These are phyloP conservation scores for Coffea humblotiana DNA, from an alignment of 305 asterid genomes.

Conservation along the genomic window DNA sequence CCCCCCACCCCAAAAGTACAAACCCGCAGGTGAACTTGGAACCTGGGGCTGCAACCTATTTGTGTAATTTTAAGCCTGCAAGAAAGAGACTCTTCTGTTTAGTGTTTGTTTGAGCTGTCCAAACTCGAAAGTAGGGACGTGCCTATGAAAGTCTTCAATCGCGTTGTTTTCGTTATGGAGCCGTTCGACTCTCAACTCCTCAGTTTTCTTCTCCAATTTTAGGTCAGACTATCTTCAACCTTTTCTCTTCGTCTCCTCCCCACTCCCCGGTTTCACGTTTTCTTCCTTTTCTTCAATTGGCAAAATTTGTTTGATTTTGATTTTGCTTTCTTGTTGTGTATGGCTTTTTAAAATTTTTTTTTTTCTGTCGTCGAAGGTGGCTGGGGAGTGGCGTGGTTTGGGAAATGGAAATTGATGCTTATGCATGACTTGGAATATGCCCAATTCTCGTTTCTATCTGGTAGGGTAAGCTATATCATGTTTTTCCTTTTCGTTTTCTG, in stretches of 20 bases:
- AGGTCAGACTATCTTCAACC: slow-evolving; percentile 33
- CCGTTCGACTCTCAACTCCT: slow-evolving; percentile 36
- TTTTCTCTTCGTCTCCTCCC: neutral
- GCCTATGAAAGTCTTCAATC: slow-evolving; percentile 17
- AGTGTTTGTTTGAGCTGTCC: neutral
- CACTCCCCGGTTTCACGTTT: neutral
- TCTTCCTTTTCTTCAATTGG: neutral
- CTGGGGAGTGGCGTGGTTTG: neutral
- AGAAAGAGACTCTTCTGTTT: neutral
- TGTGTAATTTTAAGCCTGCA: neutral
- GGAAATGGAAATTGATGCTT: slow-evolving; percentile 10
- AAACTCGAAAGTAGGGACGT: neutral
- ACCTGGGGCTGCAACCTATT: neutral
- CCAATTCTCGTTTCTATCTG: neutral
- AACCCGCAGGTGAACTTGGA: slow-evolving; percentile 32
- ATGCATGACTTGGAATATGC: slow-evolving; percentile 19
- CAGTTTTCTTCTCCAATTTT: slow-evolving; percentile 34
- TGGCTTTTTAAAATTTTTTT: neutral
- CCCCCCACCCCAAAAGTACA: neutral
- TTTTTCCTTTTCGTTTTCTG: neutral
- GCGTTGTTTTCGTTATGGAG: slow-evolving; percentile 39
- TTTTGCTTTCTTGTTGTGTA: neutral
- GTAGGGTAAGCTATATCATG: neutral
- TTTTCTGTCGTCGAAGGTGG: neutral
- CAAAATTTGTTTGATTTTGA: neutral